phyloP scores from a whole-genome alignment of 2,329 filamentous ascomycete genomes.

The Nothophoma quercina region DNA sequence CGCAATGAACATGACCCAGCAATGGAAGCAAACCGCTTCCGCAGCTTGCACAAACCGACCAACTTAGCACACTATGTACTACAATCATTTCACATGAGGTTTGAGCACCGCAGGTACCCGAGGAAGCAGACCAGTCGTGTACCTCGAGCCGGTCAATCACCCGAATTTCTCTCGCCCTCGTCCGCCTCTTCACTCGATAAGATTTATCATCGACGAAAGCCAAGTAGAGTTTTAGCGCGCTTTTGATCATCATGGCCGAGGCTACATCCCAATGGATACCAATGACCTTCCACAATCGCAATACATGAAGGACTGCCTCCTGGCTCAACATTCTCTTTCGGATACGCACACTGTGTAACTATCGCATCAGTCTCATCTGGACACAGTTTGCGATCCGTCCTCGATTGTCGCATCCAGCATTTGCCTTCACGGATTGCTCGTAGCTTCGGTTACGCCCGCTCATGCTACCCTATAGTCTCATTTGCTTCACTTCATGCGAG shows the following conservation, averaged over 20 bases:
- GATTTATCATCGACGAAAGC: no score
- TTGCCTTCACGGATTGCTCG: constrained; percentile 14
- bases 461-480: constrained; percentile 10
- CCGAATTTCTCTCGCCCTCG: no score
- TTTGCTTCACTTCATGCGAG: constrained; percentile 17
- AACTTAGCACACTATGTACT: background rate
- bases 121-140: background rate
- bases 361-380: constrained; percentile 12
- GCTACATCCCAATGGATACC: no score
- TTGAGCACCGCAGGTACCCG: constrained; percentile 3
- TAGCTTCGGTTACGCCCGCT: constrained; percentile 25
- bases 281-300: no score
- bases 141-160: background rate
- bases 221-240: no score
- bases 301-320: no score
- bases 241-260: no score
- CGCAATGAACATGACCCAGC: background rate
- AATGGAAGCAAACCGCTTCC: constrained; percentile 8
- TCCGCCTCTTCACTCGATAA: no score
- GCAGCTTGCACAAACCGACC: constrained; percentile 3
- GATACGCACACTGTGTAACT: constrained; percentile 9
- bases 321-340: no score
- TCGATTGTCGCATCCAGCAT: constrained; percentile 15
- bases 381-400: constrained; percentile 14
- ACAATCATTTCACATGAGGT: background rate